phyloP scores from a whole-genome alignment of 805 yeast genomes.

The Saccharomycopsis sp. region DNA sequence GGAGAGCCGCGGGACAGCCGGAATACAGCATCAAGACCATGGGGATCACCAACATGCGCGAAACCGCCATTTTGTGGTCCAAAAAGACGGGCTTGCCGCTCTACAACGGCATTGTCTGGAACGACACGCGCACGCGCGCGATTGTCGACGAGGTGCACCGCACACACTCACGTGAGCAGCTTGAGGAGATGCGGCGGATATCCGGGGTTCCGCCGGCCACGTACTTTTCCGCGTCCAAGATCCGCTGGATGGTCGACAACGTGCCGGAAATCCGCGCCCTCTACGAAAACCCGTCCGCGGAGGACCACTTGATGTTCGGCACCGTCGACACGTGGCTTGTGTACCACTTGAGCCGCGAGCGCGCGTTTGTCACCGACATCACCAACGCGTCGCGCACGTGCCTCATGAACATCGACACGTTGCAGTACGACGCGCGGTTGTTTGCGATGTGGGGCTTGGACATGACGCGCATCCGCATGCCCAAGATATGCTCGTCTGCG shows the following conservation, averaged over 20 bases:
- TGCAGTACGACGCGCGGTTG: conserved; percentile 68
- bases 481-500: conserved; percentile 73
- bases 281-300: conserved; percentile 48
- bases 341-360: conserved; percentile 69
- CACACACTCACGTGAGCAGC: conserved; percentile 45
- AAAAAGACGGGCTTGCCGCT: conserved; percentile 75
- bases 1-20: conserved; percentile 35
- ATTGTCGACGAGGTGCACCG: conserved; percentile 58
- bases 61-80: conserved; percentile 87
- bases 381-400: conserved; percentile 90
- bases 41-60: conserved; percentile 95
- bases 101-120: conserved; percentile 91
- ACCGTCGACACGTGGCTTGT: conserved; percentile 94
- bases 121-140: conserved; percentile 79
- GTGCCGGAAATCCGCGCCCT: conserved; percentile 56
- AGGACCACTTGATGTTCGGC: conserved; percentile 71
- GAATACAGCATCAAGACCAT: conserved; percentile 62
- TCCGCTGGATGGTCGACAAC: conserved; percentile 84
- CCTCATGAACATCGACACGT: conserved; percentile 75
- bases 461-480: conserved; percentile 53
- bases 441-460: conserved; percentile 78
- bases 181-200: conserved; percentile 51
- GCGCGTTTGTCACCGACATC: conserved; percentile 72
- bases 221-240: conserved; percentile 84
- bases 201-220: conserved; percentile 88